Evolutionary conservation across 192 early-diverging fungal species (phyloP).

Genomic region (Backusella mclennaniae): DNA sequence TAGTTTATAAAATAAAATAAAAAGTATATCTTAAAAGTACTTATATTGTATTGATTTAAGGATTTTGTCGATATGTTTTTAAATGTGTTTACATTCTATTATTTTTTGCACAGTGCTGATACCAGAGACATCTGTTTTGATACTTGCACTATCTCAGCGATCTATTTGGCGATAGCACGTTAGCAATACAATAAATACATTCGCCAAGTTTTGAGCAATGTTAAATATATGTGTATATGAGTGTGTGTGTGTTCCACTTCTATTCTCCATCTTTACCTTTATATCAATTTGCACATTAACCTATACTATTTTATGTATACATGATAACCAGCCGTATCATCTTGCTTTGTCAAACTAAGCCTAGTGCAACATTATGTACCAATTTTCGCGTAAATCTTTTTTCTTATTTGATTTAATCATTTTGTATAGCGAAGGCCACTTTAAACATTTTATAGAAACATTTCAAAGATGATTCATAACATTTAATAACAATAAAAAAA

Average conservation of each 20-base stretch:
- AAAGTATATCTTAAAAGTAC: not conserved
- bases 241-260: not conserved
- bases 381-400: not conserved
- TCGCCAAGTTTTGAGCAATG: not conserved
- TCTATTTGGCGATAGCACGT: not conserved
- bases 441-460: too few relatives aligned
- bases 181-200: not conserved
- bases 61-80: not conserved
- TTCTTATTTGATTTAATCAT: too few relatives aligned
- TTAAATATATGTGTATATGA: not conserved
- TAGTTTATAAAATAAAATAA: too few relatives aligned
- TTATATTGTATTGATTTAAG: not conserved
- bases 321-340: not conserved
- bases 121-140: not conserved
- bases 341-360: not conserved
- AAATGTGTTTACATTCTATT: not conserved
- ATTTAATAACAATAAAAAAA: too few relatives aligned
- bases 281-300: too few relatives aligned
- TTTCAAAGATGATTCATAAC: too few relatives aligned
- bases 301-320: not conserved
- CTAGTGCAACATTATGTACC: not conserved
- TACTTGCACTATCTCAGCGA: not conserved
- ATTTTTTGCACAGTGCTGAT: not conserved
- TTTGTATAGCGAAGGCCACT: too few relatives aligned
- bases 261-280: not conserved